Evolutionary conservation across 2,329 filamentous ascomycete genomes (phyloP), one percentile per base, ranked within the genome.

Genomic region (Didymella glomerata): DNA sequence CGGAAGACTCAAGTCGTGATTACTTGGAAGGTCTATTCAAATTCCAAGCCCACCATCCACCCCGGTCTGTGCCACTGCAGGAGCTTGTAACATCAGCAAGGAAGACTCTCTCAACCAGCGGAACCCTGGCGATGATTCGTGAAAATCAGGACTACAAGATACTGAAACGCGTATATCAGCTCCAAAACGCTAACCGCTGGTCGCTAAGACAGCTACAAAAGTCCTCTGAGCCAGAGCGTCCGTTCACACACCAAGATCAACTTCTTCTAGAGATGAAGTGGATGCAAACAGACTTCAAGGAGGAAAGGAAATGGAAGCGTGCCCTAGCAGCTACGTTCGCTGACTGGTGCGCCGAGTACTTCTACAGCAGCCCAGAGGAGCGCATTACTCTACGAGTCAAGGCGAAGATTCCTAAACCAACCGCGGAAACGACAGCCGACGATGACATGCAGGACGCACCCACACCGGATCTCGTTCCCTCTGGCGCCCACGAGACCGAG

Each of bases 241-340:
- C 89, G 18, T 84, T 86, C 1, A 88, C 90, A 2, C 94, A 98
- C 67, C 91, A 89, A 86, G 95, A 99, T 78, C 85, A 94, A 51
- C 77, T 98, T 54, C 81, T 99, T 30, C 86, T 93, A 67, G 93
- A 99, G 80, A 92, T 94, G 86, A 96, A 93, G 76, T 98, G 94
- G 94, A 96, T 99, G 92, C 87, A 93, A 49, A 97, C 93, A 1
- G 95, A 99, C 77, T 98, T 97, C 71, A 86, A 90, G 50, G 92
- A 97, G 77, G 95, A 98, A 76, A 84, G 92, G 40, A 97, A 96
- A 75, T 97, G 93, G 93, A 98, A 97, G 79, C 88, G 87, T 72
- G 86, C 90, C 2, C 85, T 90, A 34, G 93, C 93, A 5, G 89
- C 89, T 58, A 92, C 89, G 57, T 82, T 97, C 60, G 95, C 93